phyloP scores from a whole-genome alignment of 305 asterid genomes.

The Fraxinus greggii region DNA sequence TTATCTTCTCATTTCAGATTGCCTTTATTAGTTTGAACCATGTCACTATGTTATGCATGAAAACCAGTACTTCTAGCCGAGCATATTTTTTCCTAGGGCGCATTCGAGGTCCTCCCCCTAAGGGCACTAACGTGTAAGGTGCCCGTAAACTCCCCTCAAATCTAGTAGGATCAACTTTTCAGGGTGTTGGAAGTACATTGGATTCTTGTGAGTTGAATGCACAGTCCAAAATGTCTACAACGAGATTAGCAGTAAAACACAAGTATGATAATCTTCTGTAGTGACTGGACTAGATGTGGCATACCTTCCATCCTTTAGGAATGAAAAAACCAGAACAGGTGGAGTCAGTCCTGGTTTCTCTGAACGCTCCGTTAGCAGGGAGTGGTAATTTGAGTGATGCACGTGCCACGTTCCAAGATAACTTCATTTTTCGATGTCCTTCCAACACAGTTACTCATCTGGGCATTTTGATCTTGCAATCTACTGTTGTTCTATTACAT shows the following conservation, averaged over 20 bases:
- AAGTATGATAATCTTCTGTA: neutral
- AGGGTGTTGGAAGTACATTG: conserved; percentile 41
- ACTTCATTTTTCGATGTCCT: conserved; percentile 48
- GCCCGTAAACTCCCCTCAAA: conserved; percentile 44
- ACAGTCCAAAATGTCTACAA: conserved; percentile 48
- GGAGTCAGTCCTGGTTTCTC: conserved; percentile 41
- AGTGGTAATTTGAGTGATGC: conserved; percentile 40
- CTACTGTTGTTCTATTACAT: conserved; percentile 37
- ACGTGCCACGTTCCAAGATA: conserved; percentile 40
- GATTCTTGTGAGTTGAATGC: conserved; percentile 43
- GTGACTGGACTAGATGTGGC: neutral
- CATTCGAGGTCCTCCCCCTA: conserved; percentile 41
- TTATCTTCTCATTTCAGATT: conserved; percentile 41
- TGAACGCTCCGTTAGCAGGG: conserved; percentile 47
- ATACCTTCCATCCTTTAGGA: conserved; percentile 51
- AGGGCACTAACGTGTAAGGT: conserved; percentile 43
- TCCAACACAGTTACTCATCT: conserved; percentile 35
- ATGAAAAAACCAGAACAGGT: conserved; percentile 40
- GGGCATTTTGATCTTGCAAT: conserved; percentile 32
- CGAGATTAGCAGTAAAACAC: neutral
- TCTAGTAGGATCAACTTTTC: conserved; percentile 45
- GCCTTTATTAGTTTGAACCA: conserved; percentile 38
- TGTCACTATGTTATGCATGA: conserved; percentile 45
- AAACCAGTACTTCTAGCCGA: conserved; percentile 39
- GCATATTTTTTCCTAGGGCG: conserved; percentile 40